Evolutionary conservation across 2,329 filamentous ascomycete genomes (phyloP), one percentile per base, ranked within the genome.

Genomic region (Aureobasidium sp.): DNA sequence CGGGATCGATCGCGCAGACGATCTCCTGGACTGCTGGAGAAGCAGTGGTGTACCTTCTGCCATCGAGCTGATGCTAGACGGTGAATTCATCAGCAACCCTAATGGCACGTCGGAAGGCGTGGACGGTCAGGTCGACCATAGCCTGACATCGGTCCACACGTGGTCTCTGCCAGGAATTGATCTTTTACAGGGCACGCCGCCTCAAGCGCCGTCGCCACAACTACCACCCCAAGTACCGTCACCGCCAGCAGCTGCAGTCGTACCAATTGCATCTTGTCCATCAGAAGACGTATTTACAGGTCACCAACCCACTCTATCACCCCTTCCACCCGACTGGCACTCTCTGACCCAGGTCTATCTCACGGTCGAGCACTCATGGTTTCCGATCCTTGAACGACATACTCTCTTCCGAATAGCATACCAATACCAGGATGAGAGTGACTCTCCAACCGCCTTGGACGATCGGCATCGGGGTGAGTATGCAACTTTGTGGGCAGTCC

Each of bases 361-460:
- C 64, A 83, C 87, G 1, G 90, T 89, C 67, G 89, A 86, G 0
- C 87, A 91, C 70, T 85, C 82, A 59, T 92, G 89, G 89, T 79
- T 92, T 29, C 89, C 89, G 0, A 85, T 92, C 29, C 77, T 87
- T 12, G 86, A 90, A 65, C 87, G 86, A 65, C 82, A 87, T 53
- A 80, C 82, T 45, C 76, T 89, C 5, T 75, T 87, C 34, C 81
- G 80, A 29, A 75, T 79, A 3, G 82, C 80, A n/a, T 85, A 84
- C 67, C 76, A 79, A 7, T 84, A 83, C 67, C 78, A 56, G 8
- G 52, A 56, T 7, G 79, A 44, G 1, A 20, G 25, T 34, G 39
- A 56, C 17, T 14, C 25, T 14, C 22, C 6, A 14, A 5, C 25
- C 12, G 7, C 11, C 14, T 17, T 44, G 4, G 27, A 42, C 14